Base-by-base conservation (phyloP, 768 basidiomycete species). In the Holtermanniella nyarrowii region DNA sequence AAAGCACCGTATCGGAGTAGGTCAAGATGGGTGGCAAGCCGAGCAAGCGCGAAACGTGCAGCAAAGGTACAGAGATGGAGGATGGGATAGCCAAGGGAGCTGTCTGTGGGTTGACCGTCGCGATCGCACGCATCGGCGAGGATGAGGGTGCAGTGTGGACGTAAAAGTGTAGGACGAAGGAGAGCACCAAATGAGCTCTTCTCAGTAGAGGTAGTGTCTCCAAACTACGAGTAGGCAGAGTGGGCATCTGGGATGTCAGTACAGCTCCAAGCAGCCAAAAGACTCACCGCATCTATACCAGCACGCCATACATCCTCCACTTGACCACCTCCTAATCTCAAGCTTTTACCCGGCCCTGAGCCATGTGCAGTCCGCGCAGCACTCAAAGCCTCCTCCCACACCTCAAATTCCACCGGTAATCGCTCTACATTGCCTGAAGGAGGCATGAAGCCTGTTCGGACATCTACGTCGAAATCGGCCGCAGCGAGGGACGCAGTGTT, bases 401-500 rank as follows among this genome's bases (percentile, higher is more conserved):
- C 63, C 42, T 80, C 82, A 79, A 81, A 93, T 49, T 72, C 66
- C 0, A 39, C 51, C 0, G 83, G 81, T 1, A 93, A 76, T 20
- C 83, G 78, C 5, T 72, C 59, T 0, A 83, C 68, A 1, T 89
- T 89, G 0, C 81, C 79, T 13, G 80, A 75, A 0, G 85, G 83
- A 2, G 91, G 86, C 80, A 96, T 83, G 70, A 97, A 96, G 0
- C 93, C 91, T 0, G 88, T 88, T 14, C 81, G 76, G 10, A 84
- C 82, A 68, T 91, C 88, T 54, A 97, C 86, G 68, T 96, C 89
- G 75, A 88, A 97, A 75, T 86, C 85, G 58, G 85, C 84, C 2
- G 84, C 82, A 10, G 85, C 83, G 53, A 85, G 79, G 12, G 85
- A 83, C 20, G 79, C 77, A 13, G 78, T 79, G 55, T 81, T 80